Conservation (phyloP, 2,329 filamentous ascomycete genomes). For the Trichoderma cornu-damae region DNA sequence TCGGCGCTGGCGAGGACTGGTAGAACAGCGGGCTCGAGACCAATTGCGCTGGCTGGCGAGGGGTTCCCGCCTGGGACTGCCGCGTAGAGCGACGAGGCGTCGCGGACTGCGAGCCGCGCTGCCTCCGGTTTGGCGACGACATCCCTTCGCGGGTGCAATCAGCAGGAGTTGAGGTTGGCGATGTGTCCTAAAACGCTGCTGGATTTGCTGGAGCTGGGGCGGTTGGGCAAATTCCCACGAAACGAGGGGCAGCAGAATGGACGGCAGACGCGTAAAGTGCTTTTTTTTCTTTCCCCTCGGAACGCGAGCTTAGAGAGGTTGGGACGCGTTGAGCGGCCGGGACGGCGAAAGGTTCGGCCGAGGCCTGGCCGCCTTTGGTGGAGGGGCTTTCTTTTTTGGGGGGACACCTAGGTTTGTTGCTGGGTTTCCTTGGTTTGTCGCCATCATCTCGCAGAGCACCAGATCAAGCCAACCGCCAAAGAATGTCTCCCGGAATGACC, state of each 20-base stretch:
- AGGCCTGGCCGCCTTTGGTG: slow-evolving; percentile 26
- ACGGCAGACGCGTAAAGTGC: slow-evolving; percentile 42
- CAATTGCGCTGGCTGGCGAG: slow-evolving; percentile 47
- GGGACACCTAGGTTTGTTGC: slow-evolving; percentile 20
- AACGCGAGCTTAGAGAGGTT: slow-evolving; percentile 21
- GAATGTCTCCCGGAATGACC: slow-evolving; percentile 71
- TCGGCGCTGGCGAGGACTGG: slow-evolving; percentile 44
- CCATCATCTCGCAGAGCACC: slow-evolving; percentile 2
- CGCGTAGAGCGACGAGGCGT: slow-evolving; percentile 41
- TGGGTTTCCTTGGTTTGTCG: slow-evolving; percentile 4
- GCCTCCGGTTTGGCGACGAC: slow-evolving; percentile 45
- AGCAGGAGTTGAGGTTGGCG: slow-evolving; percentile 20
- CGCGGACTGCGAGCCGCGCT: slow-evolving; percentile 48
- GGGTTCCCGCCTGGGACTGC: slow-evolving; percentile 38
- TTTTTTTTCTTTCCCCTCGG: too few relatives aligned
- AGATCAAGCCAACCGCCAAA: slow-evolving; percentile 21
- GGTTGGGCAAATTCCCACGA: slow-evolving; percentile 21
- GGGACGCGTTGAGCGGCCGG: slow-evolving; percentile 21
- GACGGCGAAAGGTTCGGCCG: slow-evolving; percentile 33
- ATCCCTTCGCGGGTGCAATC: slow-evolving; percentile 26
- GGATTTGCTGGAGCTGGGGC: neutral
- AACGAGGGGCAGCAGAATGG: too few relatives aligned
- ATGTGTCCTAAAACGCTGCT: slow-evolving; percentile 2
- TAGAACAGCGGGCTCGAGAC: slow-evolving; percentile 80
- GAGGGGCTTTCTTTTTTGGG: slow-evolving; percentile 27